Base-by-base conservation (phyloP, 768 basidiomycete species). In the Mycena albidolilacea region DNA sequence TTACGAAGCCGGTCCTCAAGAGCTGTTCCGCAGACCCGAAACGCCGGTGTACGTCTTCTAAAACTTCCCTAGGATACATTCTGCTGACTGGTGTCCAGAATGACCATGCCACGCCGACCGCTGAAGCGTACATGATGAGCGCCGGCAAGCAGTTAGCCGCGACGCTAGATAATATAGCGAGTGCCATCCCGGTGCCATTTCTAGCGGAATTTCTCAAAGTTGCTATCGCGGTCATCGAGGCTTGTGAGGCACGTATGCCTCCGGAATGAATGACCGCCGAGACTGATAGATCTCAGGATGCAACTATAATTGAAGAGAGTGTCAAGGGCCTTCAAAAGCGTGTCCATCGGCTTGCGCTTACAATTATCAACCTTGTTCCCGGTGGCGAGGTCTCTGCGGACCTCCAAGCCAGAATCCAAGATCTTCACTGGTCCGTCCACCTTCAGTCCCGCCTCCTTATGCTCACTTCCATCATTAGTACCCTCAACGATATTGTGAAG, bases 181-280 rank as follows among this genome's bases (percentile, higher is more conserved):
- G 19, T 64, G 44, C 48, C 23, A 38, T 64, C 17, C 63, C 63
- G 44, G 46, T 64, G 15, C 66, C 66, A n/a, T 57, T 57, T 39
- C 39, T 67, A 15, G 38, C 66, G n/a, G 41, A 57, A 15, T 67
- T 67, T 35, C 21, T 67, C 19, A 43, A 58, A 67, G 66, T 67
- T n/a, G 66, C 66, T 14, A 67, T 67, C 55, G 46, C 41, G 55
- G 66, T 67, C 43, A 37, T 67, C 17, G 66, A 67, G 30, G 55
- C 66, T 44, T 58, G 64, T 48, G 64, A 66, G 64, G 64, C 37
- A 44, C 11, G 64, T 64, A 37, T 64, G 37, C 38, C 39, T 44
- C 37, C 23, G 10, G 39, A 55, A 54, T 41, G 21, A 5, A 43
- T 41, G 30, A n/a, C n/a, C 30, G 11, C 43, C 21, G 12, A 15